Conservation (phyloP, 495 filamentous ascomycete genomes). For the Xanthoparmelia taractica region DNA sequence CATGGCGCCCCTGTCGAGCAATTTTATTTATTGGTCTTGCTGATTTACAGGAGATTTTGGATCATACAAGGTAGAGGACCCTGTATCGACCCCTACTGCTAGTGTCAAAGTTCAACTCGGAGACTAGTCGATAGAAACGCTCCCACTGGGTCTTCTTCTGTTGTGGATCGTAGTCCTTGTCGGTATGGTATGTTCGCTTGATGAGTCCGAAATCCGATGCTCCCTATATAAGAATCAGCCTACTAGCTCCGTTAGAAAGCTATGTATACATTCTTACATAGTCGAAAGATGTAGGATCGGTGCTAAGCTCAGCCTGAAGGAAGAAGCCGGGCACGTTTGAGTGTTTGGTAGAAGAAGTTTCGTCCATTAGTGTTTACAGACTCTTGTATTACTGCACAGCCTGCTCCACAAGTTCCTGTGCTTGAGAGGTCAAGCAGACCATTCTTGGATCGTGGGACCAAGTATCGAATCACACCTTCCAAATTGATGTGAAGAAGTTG, state of each 20-base stretch:
- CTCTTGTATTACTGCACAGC: background rate
- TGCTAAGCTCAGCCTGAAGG: conserved; percentile 57
- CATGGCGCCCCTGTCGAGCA: conserved; percentile 44
- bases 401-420: background rate
- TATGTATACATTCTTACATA: conserved; percentile 40
- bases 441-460: background rate
- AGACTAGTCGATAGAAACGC: conserved; percentile 52
- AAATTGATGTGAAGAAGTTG: no score
- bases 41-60: no score
- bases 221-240: conserved; percentile 8
- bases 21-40: background rate
- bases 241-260: background rate
- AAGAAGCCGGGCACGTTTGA: conserved; percentile 63
- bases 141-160: conserved; percentile 55
- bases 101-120: conserved; percentile 43
- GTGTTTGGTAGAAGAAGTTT: conserved; percentile 37
- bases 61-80: conserved; percentile 51
- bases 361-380: background rate
- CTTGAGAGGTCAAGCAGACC: background rate
- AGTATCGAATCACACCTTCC: background rate
- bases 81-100: conserved; percentile 50
- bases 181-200: conserved; percentile 47
- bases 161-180: conserved; percentile 27
- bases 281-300: conserved; percentile 55
- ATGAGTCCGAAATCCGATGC: conserved; percentile 59